Percentiles rank a stretch among this genome's conserved stretches.
phyloP scores from a whole-genome alignment of 768 basidiomycete genomes.

The Paxillus rubicundulus region DNA sequence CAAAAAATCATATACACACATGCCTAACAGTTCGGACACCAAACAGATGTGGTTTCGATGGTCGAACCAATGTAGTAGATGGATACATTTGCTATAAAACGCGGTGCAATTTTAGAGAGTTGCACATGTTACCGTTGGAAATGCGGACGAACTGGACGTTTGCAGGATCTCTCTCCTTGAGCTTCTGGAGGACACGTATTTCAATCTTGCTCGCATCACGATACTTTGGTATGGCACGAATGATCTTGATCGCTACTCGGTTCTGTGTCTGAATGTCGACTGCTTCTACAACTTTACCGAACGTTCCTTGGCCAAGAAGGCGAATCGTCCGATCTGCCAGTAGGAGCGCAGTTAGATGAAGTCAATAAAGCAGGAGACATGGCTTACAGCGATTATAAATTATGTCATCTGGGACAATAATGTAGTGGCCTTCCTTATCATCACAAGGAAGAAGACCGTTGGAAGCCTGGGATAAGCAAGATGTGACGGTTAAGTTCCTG shows the following conservation, averaged over 20 bases:
- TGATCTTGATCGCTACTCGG: constrained; percentile 96
- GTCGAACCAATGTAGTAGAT: constrained; percentile 92
- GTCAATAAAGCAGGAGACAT: constrained; percentile 1
- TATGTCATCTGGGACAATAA: constrained; percentile 88
- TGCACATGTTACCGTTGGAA: constrained; percentile 9
- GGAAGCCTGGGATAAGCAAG: constrained; percentile 47
- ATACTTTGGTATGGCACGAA: constrained; percentile 97
- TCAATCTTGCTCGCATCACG: constrained; percentile 99
- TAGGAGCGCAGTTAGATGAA: constrained; percentile 15
- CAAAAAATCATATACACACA: constrained; percentile 98
- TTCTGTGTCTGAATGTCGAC: constrained; percentile 71
- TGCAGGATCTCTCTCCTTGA: constrained; percentile 83
- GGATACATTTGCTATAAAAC: constrained; percentile 87
- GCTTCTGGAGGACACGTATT: constrained; percentile 88
- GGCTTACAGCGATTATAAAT: constrained; percentile 80
- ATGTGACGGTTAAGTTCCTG: constrained; percentile 26
- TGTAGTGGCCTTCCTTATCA: constrained; percentile 99
- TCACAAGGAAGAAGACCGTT: constrained; percentile 77
- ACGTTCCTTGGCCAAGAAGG: constrained; percentile 94
- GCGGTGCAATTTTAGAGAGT: constrained; percentile 22
- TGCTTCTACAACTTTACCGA: constrained; percentile 97
- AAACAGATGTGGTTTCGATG: constrained; percentile 97
- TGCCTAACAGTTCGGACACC: constrained; percentile 91
- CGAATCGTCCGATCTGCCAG: constrained; percentile 83
- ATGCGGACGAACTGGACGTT: constrained; percentile 75